phyloP scores from a whole-genome alignment of 2,329 filamentous ascomycete species.

The Ciborinia camelliae region DNA sequence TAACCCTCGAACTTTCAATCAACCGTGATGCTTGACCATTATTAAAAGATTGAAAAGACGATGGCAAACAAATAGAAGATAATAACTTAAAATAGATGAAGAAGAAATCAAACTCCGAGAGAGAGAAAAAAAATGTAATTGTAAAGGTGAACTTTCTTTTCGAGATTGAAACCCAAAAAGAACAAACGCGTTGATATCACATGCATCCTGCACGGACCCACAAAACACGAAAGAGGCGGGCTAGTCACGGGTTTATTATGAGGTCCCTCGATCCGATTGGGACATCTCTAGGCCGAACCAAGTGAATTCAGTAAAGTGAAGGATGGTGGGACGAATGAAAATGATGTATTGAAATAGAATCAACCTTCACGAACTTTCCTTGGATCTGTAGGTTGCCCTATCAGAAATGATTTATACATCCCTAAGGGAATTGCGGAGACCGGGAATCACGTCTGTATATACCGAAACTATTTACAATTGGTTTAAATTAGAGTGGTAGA shows the following conservation, averaged over 20 bases:
- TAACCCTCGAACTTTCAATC: background rate
- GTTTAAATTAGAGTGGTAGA: too few species aligned
- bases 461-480: background rate
- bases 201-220: background rate
- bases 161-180: background rate
- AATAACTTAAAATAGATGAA: background rate
- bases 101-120: background rate
- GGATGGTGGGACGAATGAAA: too few species aligned
- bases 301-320: background rate
- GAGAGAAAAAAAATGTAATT: background rate
- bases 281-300: background rate
- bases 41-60: background rate
- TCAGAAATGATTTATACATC: too few species aligned
- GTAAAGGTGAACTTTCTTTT: constrained; percentile 7
- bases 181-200: background rate
- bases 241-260: background rate
- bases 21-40: too few species aligned
- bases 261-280: background rate
- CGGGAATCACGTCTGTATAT: too few species aligned
- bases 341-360: background rate
- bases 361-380: background rate
- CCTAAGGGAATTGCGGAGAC: too few species aligned
- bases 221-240: background rate
- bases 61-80: background rate
- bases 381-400: too few species aligned